phyloP scores from a whole-genome alignment of 2,329 filamentous ascomycete genomes.

The Cladophialophora bantiana region DNA sequence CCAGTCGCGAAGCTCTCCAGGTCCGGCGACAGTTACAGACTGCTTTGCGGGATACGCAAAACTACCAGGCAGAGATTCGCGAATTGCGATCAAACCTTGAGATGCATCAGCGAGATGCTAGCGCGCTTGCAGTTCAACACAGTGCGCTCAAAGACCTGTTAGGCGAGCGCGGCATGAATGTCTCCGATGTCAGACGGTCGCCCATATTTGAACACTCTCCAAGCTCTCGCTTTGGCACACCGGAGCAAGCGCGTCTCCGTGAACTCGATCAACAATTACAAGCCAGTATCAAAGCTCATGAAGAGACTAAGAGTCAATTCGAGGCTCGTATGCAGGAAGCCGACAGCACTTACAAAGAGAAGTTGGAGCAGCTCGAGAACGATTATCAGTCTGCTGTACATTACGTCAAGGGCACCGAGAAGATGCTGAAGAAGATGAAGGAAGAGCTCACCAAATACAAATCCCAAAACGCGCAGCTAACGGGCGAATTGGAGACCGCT shows the following conservation, averaged over 20 bases:
- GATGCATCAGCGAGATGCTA: conserved; percentile 89
- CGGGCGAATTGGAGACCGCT: conserved; percentile 76
- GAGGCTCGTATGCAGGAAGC: conserved; percentile 83
- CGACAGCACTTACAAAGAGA: conserved; percentile 89
- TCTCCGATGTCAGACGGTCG: conserved; percentile 73
- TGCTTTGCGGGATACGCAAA: conserved; percentile 81
- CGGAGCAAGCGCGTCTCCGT: conserved; percentile 77
- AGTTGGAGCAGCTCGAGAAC: conserved; percentile 90
- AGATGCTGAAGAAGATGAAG: conserved; percentile 99
- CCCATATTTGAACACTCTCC: conserved; percentile 73
- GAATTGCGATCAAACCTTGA: conserved; percentile 84
- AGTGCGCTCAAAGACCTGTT: conserved; percentile 92
- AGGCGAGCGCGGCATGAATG: conserved; percentile 84
- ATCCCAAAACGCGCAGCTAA: conserved; percentile 79
- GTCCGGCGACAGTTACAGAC: conserved; percentile 90
- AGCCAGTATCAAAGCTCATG: conserved; percentile 76
- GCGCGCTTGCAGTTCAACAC: conserved; percentile 89
- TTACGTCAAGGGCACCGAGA: conserved; percentile 97
- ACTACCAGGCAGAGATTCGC: conserved; percentile 78
- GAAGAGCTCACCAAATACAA: conserved; percentile 95
- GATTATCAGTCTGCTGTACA: conserved; percentile 98
- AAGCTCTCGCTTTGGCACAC: conserved; percentile 75
- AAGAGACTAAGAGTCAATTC: conserved; percentile 80
- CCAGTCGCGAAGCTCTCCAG: conserved; percentile 87
- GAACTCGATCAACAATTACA: conserved; percentile 91